Evolutionary conservation across 2,329 filamentous ascomycete species (phyloP).

Genomic region (Exserohilum turcica): DNA sequence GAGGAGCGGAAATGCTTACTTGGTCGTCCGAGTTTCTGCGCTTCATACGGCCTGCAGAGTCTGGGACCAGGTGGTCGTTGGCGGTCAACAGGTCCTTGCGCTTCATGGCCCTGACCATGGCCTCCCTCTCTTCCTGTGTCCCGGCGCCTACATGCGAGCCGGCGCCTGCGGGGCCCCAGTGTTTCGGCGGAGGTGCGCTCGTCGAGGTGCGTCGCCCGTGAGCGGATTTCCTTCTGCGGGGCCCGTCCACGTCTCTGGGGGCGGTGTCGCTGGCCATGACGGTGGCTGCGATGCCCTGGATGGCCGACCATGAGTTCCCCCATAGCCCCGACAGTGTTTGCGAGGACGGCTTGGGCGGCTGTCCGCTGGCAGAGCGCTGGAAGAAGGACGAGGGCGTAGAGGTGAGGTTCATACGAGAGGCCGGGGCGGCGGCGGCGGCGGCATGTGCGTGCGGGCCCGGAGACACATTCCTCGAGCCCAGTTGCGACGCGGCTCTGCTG

Average conservation of each 20-base stretch:
- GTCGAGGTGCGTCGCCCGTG: slow-evolving; percentile 40
- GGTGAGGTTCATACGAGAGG: slow-evolving; percentile 38
- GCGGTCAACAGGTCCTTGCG: slow-evolving; percentile 55
- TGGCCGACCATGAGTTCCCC: slow-evolving; percentile 55
- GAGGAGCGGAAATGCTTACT: slow-evolving; percentile 53
- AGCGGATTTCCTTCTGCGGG: slow-evolving; percentile 37
- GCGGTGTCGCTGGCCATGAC: slow-evolving; percentile 51
- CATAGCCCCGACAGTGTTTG: slow-evolving; percentile 51
- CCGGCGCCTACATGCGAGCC: slow-evolving; percentile 51
- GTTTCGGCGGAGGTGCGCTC: slow-evolving; percentile 48
- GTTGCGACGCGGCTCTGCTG: slow-evolving; percentile 49
- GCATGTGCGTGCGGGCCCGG: slow-evolving; percentile 44
- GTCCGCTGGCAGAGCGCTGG: slow-evolving; percentile 27
- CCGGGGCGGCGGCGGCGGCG: slow-evolving; percentile 36
- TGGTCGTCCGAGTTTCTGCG: slow-evolving; percentile 71
- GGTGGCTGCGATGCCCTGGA: slow-evolving; percentile 57
- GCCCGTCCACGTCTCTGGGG: slow-evolving; percentile 19
- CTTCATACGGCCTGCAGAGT: slow-evolving; percentile 60
- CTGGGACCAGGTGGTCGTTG: slow-evolving; percentile 47
- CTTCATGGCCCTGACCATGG: slow-evolving; percentile 56
- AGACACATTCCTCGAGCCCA: slow-evolving; percentile 41
- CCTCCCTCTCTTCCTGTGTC: slow-evolving; percentile 53
- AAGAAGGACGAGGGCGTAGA: slow-evolving; percentile 36
- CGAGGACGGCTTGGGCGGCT: slow-evolving; percentile 31
- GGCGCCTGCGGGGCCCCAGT: slow-evolving; percentile 55